Base-by-base conservation (phyloP, 208 protist species). In the Vickermania spadyakhi region DNA sequence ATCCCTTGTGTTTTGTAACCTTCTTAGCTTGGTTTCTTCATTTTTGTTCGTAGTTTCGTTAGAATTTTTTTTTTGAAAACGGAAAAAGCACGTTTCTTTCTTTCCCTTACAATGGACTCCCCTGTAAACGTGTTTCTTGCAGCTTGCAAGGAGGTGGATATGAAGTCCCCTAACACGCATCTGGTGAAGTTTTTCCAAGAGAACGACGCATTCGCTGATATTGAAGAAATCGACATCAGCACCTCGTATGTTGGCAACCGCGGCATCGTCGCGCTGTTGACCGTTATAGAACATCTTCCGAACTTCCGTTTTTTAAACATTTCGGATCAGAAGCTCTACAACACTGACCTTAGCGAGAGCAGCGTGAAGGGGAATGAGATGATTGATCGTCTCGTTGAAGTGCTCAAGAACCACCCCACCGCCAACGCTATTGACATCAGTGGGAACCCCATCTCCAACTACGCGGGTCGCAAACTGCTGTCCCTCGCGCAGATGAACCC, bases 191-290 rank as follows among this genome's bases (percentile, higher is more conserved):
- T 91, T 64, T 90, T 95, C 52, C 65, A 72, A n/a, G 66, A 73
- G 28, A 62, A 89, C 52, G 54, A 72, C 41, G 72, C 68, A 45
- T 84, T 82, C 55, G 73, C 73, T 28, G 57, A 79, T 63, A 81
- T 95, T 53, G 78, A 91, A 28, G 83, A 93, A 62, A 85, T 95
- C 60, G 84, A 93, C 64, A 64, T 95, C 30, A 84, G 77, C 52
- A 74, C 75, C 53, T 89, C 88, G 63, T 95, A 95, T 72, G 54
- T 93, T 29, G 88, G 88, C 59, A 95, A 95, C 73, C 84, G 88
- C 67, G 85, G 85, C 21, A 82, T 95, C 36, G 68, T 95, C 22
- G 82, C 88, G 1, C 62, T 95, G 41, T 77, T 92, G 28, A 66
- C 67, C 27, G 82, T 95, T n/a, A 76, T 89, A 49, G 72, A 79